Base-by-base conservation (phyloP, 2,329 filamentous ascomycete genomes). In the Hymenoscyphus fructigenus region DNA sequence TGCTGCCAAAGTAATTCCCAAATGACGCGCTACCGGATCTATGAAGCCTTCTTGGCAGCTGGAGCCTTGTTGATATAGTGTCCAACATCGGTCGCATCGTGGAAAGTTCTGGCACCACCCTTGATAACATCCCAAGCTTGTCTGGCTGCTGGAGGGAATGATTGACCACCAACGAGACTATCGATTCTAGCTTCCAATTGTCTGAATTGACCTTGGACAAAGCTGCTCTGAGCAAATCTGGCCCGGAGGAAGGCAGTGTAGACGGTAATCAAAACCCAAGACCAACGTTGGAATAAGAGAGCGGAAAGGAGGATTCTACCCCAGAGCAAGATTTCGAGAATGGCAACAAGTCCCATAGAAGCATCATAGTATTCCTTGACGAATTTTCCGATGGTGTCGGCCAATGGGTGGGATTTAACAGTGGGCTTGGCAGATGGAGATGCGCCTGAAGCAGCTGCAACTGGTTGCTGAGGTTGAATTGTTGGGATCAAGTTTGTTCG, bases 361-460 rank as follows among this genome's bases (percentile, higher is more conserved):
- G 87, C 82, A 78, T 99, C 95, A 77, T 99, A 99, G 86, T 98
- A 97, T 77, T 93, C 88, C 88, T 98, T 98, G 78, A 99, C 93
- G 75, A 99, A 99, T 74, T 85, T 85, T 72, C 93, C 93, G 78
- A 99, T 97, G 71, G 84, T 86, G 68, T 97, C 93, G 62, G 91
- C 89, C 64, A 93, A 79, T 78, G 83, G 85, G 71, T 79, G 80
- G 36, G 79, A 77, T 68, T 73, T 74, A 66, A 76, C 78, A 67
- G 84, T 84, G 38, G 82, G 81, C 80, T 87, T 90, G 66, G 84
- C 82, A 68, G 79, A 82, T 66, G 85, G 82, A 68, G 81, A 83
- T 61, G 84, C 80, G 60, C 83, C 82, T 53, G 85, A 82, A 47
- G 85, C 79, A 15, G 85, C 76, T 41, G 85, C 79, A 41, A 82